Conservation (phyloP, 352 stramenopile species). For the Globisporangium emineosum region DNA sequence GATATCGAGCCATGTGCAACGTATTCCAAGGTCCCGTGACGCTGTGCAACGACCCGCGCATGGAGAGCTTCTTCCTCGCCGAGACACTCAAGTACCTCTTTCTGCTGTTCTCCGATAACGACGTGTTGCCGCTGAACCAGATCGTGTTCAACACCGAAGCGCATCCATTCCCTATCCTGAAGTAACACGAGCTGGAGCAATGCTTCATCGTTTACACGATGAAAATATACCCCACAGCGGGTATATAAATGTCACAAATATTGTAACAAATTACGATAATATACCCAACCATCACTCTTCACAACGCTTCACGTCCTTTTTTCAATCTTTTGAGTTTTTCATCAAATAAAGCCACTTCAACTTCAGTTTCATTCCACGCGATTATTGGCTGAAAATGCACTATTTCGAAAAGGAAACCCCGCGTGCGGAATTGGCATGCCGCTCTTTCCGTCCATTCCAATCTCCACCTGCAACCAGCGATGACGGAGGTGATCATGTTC, state of each 20-base stretch:
- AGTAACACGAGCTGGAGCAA: no score
- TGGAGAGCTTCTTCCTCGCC: constrained; percentile 90
- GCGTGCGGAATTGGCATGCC: not conserved
- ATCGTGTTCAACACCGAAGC: constrained; percentile 88
- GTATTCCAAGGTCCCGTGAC: no score
- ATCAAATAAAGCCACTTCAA: not conserved
- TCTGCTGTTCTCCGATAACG: constrained; percentile 79
- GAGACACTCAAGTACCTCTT: constrained; percentile 94
- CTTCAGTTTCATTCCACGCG: no score
- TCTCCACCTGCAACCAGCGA: not conserved
- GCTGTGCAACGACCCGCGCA: no score
- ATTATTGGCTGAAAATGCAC: no score
- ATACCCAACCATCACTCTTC: no score
- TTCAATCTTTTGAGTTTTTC: not conserved
- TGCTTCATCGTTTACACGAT: no score
- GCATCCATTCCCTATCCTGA: constrained; percentile 63
- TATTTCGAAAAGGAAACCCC: not conserved
- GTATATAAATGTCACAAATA: no score
- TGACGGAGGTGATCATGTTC: constrained; percentile 15
- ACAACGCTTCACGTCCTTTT: no score
- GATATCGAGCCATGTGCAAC: no score
- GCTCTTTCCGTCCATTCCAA: not conserved
- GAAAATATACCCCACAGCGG: no score
- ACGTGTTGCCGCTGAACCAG: constrained; percentile 61
- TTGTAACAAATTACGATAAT: no score